These are phyloP conservation scores for Tulasnella sp. DNA, from an alignment of 768 basidiomycete species.

Conservation along the genomic window DNA sequence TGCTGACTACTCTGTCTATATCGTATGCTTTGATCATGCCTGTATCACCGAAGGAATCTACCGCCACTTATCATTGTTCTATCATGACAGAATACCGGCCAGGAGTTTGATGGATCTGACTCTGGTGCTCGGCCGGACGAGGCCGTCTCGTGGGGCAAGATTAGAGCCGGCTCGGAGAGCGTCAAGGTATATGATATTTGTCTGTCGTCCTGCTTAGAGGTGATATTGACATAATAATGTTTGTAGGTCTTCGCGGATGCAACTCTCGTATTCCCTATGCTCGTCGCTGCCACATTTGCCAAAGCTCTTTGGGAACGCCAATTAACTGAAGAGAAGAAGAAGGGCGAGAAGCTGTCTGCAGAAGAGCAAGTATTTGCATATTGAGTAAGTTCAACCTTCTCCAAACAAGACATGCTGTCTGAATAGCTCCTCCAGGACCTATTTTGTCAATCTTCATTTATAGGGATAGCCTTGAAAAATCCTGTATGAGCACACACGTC, in stretches of 20 bases:
- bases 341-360: no score
- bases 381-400: no score
- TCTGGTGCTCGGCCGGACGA: slow-evolving; percentile 96
- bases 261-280: slow-evolving; percentile 36
- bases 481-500: no score
- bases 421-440: no score
- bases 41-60: no score
- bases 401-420: no score
- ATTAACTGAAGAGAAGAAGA: not conserved
- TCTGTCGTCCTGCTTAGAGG: not conserved
- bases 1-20: slow-evolving; percentile 93
- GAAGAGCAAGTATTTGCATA: no score
- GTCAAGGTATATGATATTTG: slow-evolving; percentile 26
- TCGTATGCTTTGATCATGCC: slow-evolving; percentile 45
- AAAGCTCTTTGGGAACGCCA: slow-evolving; percentile 30
- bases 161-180: slow-evolving; percentile 51
- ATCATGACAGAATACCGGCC: slow-evolving; percentile 82
- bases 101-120: slow-evolving; percentile 98
- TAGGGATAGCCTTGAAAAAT: no score
- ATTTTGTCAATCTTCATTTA: no score
- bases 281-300: slow-evolving; percentile 36
- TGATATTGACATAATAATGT: not conserved
- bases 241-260: slow-evolving; percentile 34
- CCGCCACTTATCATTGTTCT: no score
- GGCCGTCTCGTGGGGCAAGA: slow-evolving; percentile 98